These are phyloP conservation scores for Paxillus involutus DNA, from an alignment of 768 basidiomycete species.

Conservation along the genomic window DNA sequence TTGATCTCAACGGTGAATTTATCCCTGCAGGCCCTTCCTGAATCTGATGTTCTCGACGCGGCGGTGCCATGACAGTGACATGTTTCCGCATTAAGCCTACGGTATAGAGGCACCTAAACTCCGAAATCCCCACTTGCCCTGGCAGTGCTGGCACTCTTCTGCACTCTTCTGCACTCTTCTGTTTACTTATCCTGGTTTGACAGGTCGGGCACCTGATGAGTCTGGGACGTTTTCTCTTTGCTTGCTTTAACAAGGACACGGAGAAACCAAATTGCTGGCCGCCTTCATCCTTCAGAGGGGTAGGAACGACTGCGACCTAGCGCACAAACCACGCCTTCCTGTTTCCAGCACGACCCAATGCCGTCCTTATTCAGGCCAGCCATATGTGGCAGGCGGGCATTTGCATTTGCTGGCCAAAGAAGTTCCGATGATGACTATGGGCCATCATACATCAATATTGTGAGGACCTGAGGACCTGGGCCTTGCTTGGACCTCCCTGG, in stretches of 20 bases:
- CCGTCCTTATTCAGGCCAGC: neutral
- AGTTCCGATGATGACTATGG: too few species aligned
- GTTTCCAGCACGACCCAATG: neutral
- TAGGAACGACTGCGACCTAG: neutral
- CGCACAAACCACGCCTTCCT: neutral
- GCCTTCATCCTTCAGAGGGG: neutral
- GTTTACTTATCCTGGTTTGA: slow-evolving; percentile 14
- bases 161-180: neutral
- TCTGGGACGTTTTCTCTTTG: slow-evolving; percentile 46
- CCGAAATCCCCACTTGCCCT: neutral
- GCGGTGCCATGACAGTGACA: neutral
- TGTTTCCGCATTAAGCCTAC: neutral
- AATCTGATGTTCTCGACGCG: neutral
- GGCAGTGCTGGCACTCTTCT: too few species aligned
- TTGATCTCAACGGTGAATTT: neutral
- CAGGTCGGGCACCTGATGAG: slow-evolving; percentile 64
- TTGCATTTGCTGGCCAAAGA: neutral
- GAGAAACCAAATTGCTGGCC: neutral
- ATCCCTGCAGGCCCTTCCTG: neutral
- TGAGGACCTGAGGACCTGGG: neutral
- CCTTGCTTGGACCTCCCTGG: slow-evolving; percentile 17
- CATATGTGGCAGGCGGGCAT: neutral
- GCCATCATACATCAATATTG: too few species aligned
- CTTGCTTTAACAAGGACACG: slow-evolving; percentile 4
- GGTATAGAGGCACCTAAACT: neutral